These are phyloP conservation scores for Peronosclerospora sorghi DNA, from an alignment of 352 stramenopile species.

Conservation along the genomic window DNA sequence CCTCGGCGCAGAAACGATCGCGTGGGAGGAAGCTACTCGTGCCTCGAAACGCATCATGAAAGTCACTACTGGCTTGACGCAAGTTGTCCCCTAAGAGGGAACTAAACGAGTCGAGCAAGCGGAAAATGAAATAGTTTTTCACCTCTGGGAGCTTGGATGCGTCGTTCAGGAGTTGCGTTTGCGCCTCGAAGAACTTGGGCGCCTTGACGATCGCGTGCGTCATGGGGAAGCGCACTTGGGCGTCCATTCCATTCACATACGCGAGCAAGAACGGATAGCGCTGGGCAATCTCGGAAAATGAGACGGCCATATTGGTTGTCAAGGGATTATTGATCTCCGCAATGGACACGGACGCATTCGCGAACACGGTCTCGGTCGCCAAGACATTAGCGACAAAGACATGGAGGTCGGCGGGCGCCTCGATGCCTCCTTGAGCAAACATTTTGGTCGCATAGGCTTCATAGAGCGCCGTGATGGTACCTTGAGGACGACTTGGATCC, in stretches of 20 bases:
- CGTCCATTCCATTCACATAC: conserved; percentile 39
- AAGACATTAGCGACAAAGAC: conserved; percentile 28
- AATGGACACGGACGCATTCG: conserved; percentile 76
- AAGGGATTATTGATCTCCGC: conserved; percentile 78
- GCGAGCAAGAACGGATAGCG: conserved; percentile 39
- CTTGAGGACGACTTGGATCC: conserved; percentile 26
- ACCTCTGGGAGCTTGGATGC: conserved; percentile 24
- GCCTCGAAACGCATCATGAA: conserved; percentile 33
- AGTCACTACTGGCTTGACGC: conserved; percentile 34
- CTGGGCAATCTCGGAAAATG: conserved; percentile 42
- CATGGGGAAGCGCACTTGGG: conserved; percentile 26
- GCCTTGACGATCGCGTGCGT: conserved; percentile 34
- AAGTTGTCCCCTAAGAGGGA: conserved; percentile 40
- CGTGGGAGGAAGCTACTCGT: conserved; percentile 18
- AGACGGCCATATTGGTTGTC: conserved; percentile 80
- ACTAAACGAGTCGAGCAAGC: conserved; percentile 39
- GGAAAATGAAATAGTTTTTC: conserved; percentile 57
- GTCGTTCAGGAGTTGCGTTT: conserved; percentile 31
- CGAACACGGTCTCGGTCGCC: conserved; percentile 66
- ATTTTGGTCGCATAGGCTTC: conserved; percentile 36
- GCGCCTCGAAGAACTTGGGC: conserved; percentile 35
- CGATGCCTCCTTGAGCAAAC: conserved; percentile 16
- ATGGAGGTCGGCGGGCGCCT: conserved; percentile 26
- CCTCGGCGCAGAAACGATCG: conserved; percentile 46
- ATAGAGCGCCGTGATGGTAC: conserved; percentile 28